Evolutionary conservation across 306 rosid species (phyloP).

Genomic region (Prunus kanzakura): DNA sequence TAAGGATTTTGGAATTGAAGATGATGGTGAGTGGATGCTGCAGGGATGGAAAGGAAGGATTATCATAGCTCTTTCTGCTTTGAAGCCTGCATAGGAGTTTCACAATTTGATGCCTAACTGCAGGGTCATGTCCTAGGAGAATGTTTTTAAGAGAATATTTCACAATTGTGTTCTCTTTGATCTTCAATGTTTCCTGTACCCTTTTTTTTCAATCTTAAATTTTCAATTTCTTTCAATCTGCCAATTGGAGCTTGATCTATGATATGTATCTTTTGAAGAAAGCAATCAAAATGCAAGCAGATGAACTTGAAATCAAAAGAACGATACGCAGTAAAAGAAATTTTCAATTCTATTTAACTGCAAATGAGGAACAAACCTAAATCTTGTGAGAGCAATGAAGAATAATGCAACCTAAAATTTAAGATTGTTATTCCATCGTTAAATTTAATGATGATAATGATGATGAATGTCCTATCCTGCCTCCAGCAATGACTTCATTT

Average conservation of each 20-base stretch:
- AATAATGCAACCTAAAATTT: no score
- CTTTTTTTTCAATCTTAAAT: neutral
- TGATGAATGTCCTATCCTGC: no score
- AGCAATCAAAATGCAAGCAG: neutral
- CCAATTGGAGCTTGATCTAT: no score
- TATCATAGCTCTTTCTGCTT: conserved; percentile 20
- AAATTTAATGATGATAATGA: no score
- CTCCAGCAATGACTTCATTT: no score
- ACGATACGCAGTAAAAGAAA: no score
- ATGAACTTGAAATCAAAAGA: neutral
- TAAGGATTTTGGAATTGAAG: conserved; percentile 29
- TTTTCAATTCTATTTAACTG: no score
- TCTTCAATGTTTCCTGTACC: neutral
- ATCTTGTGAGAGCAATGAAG: no score
- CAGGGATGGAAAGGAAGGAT: conserved; percentile 44
- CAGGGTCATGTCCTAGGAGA: neutral
- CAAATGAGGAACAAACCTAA: no score
- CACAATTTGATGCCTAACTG: neutral
- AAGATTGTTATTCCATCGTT: no score
- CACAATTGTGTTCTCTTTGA: neutral
- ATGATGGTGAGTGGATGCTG: conserved; percentile 36
- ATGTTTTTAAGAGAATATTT: no score
- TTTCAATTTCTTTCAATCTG: no score
- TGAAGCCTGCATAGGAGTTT: conserved; percentile 23
- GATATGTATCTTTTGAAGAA: neutral